Base-by-base conservation (phyloP, 768 basidiomycete species). In the Trametes punicea region DNA sequence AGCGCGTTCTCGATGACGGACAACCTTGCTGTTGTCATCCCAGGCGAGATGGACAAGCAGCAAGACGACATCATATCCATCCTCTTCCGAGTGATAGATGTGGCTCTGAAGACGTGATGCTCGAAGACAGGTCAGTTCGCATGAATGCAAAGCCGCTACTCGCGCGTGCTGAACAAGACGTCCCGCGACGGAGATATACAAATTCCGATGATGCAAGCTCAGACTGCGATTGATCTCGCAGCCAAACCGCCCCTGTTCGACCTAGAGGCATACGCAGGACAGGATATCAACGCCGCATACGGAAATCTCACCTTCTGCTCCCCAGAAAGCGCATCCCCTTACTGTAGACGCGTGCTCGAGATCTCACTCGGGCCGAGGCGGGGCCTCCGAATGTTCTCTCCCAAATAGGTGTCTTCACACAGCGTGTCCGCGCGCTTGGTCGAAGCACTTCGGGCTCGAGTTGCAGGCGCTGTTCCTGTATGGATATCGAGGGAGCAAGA, bases 1-100 rank as follows among this genome's bases (percentile, higher is more conserved):
- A 69, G 73, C 6, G 51, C 65, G 0, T 69, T 77, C 56, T 62
- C 75, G 11, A 76, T 74, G 0, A 30, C 59, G 4, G 73, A 75
- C 41, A 68, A 67, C 13, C 49, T 76, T 0, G 77, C 74, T 3
- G 45, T 76, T 13, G 59, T 68, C 21, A 45, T 54, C 2, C 57
- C 69, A 4, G 48, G 58, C 1, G 67, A 68, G 52, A 63, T 62
- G 15, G 61, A 64, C 36, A 29, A 10, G 20, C 51, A 45, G 44
- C 38, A 40, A 5, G 21, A 53, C 42, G 51, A 45, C 8, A 34
- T 18, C n/a, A 36, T 53, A 44, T 34, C 42, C 9, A 36, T 53
- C 25, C 33, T 53, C 6, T 45, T 26, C 42, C 51, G 42, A 2
- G 51, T 53, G 13, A 46, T 53, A 16, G 51, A 53, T 33, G 33